Percentiles rank a stretch among this genome's conserved stretches.
Evolutionary conservation across 805 yeast genomes (phyloP).

Genomic region (Starmerella floricola): DNA sequence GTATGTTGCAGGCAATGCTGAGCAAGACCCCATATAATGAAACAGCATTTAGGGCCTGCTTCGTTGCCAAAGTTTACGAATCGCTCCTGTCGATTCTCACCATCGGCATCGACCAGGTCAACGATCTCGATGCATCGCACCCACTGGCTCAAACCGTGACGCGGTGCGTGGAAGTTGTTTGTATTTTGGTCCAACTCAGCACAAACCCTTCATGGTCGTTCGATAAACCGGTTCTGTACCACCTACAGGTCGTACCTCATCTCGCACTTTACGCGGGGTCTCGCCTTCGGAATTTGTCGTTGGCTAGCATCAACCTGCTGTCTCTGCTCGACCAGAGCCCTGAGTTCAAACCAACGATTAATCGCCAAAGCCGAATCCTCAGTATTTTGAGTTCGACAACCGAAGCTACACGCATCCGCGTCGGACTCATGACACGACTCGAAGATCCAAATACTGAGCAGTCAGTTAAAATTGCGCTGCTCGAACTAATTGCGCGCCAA

Average conservation of each 20-base stretch:
- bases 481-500: constrained; percentile 45
- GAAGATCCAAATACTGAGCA: constrained; percentile 24
- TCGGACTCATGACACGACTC: constrained; percentile 58
- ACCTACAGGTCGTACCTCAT: constrained; percentile 61
- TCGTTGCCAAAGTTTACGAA: constrained; percentile 44
- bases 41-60: constrained; percentile 41
- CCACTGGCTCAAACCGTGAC: constrained; percentile 32
- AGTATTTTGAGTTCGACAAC: constrained; percentile 63
- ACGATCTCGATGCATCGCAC: constrained; percentile 30
- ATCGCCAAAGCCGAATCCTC: constrained; percentile 48
- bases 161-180: constrained; percentile 36
- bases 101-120: constrained; percentile 47
- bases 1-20: constrained; percentile 37
- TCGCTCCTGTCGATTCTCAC: constrained; percentile 46
- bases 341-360: constrained; percentile 33
- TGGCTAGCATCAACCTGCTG: constrained; percentile 43
- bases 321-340: constrained; percentile 38
- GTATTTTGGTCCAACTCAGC: constrained; percentile 21
- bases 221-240: constrained; percentile 53
- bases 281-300: constrained; percentile 38
- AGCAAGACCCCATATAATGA: too few species aligned
- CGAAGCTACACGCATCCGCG: constrained; percentile 63
- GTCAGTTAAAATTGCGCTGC: constrained; percentile 41
- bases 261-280: constrained; percentile 64
- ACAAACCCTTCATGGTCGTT: constrained; percentile 25